Evolutionary conservation across 176 grass and related monocot species (phyloP), one percentile per base, ranked within the genome.

Genomic region (Musa troglodytarum): DNA sequence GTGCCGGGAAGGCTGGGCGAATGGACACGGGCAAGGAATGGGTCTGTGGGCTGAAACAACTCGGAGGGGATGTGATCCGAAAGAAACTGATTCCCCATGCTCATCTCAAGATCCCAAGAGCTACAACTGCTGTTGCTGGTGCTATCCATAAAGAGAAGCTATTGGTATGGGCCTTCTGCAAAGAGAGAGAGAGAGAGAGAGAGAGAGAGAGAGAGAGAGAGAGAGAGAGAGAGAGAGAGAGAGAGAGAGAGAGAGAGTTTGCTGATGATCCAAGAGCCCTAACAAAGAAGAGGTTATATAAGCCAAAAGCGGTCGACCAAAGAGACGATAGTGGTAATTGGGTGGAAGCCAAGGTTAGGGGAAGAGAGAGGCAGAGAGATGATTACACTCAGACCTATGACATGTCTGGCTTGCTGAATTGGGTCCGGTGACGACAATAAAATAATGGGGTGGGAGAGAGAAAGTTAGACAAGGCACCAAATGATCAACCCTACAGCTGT

Each of bases 191-290:
- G 34, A 6, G 34, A 0, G 34, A 0, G 34, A 43, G 34, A 6
- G 34, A 0, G 34, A 0, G 34, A 43, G 34, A 6, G 34, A 0
- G 34, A 0, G 34, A 43, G 34, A 6, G 34, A 0, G 34, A 0
- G 34, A 68, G 79, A 34, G 34, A 54, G 54, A 76, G 78, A 68
- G 79, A 34, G 34, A 54, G 54, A 76, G 78, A 68, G 79, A 34
- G 34, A 54, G 54, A 76, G 78, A 68, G 79, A 34, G 34, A 43
- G 34, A 6, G 34, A 0, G 34, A 0, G 34, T 6, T 43, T 43
- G 34, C 34, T 43, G n/a, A n/a, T 17, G 15, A 61, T n/a, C 57
- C 6, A 1, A 17, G 57, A 61, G 57, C 57, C 15, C 15, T 61
- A 61, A 19, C 17, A 21, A 61, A 20, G 16, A 61, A 61, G 57